These are phyloP conservation scores for Neodidymelliopsis sp. DNA, from an alignment of 2,329 filamentous ascomycete species.

Conservation along the genomic window DNA sequence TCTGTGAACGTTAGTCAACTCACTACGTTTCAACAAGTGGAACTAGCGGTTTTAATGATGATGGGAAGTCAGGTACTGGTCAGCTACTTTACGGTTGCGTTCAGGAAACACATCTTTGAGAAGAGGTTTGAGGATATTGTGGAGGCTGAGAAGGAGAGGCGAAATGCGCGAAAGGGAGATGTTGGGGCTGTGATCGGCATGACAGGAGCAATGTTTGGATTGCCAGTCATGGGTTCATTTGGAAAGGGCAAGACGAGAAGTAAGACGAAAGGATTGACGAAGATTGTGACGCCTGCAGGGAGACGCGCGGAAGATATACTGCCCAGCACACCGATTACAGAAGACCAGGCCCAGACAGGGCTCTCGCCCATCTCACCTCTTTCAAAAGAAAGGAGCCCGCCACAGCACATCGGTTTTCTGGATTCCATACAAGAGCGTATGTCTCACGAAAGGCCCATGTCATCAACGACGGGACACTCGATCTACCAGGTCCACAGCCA, in stretches of 20 bases:
- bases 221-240: constrained; percentile 33
- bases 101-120: constrained; percentile 33
- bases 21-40: constrained; percentile 26
- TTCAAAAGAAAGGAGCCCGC: constrained; percentile 16
- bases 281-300: constrained; percentile 14
- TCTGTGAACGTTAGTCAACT: constrained; percentile 33
- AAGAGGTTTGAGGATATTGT: constrained; percentile 35
- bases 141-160: constrained; percentile 28
- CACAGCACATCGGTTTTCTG: constrained; percentile 31
- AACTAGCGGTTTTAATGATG: constrained; percentile 31
- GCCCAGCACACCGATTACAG: constrained; percentile 13
- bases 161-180: constrained; percentile 24
- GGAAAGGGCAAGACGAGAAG: constrained; percentile 23
- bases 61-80: constrained; percentile 31
- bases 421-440: constrained; percentile 27
- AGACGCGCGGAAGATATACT: constrained; percentile 11
- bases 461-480: constrained; percentile 28
- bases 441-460: constrained; percentile 24
- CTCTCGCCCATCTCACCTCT: constrained; percentile 15
- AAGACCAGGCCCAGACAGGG: constrained; percentile 8
- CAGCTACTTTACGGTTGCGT: constrained; percentile 31
- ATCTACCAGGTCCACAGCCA: constrained; percentile 29
- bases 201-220: constrained; percentile 32
- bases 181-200: constrained; percentile 29
- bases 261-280: constrained; percentile 12